Evolutionary conservation across 1,284 basidiomycete genomes (phyloP).

Genomic region (Tetrapyrgos nigripes): DNA sequence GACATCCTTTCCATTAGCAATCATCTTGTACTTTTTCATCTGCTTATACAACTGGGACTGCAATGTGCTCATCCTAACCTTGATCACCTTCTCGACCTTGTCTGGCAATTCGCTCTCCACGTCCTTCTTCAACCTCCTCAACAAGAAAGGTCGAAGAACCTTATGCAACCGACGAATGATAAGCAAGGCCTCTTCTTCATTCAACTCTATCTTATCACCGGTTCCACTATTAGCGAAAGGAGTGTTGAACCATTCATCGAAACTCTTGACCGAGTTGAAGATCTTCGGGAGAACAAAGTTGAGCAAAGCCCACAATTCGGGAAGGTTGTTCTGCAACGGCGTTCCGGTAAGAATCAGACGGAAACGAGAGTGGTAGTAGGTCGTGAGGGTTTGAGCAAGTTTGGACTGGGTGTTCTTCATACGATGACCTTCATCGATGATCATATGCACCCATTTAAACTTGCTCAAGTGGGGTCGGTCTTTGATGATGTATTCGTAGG

Average conservation of each 20-base stretch:
- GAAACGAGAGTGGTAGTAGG: conserved; percentile 92
- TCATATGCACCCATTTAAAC: conserved; percentile 98
- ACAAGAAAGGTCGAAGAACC: conserved; percentile 96
- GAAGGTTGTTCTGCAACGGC: conserved; percentile 98
- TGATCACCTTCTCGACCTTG: conserved; percentile 99
- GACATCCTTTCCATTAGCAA: conserved; percentile 84
- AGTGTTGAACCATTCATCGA: conserved; percentile 99
- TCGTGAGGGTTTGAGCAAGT: conserved; percentile 91
- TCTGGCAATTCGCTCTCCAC: conserved; percentile 98
- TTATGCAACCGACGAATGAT: conserved; percentile 99
- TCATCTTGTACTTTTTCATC: conserved; percentile 98
- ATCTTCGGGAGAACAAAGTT: conserved; percentile 99
- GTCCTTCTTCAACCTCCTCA: conserved; percentile 97
- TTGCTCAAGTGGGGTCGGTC: conserved; percentile 91
- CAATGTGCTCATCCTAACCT: conserved; percentile 95
- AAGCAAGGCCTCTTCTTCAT: conserved; percentile 99
- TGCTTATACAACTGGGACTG: conserved; percentile 97
- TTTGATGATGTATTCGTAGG: conserved; percentile 99
- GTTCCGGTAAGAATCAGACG: conserved; percentile 98
- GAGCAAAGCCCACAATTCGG: conserved; percentile 97
- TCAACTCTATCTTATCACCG: conserved; percentile 97
- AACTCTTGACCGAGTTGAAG: conserved; percentile 99
- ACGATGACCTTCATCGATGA: conserved; percentile 98
- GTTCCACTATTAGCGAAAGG: conserved; percentile 98
- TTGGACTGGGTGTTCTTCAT: conserved; percentile 99